These are phyloP conservation scores for Porcisia hertigi DNA, from an alignment of 208 protist genomes.

Conservation along the genomic window DNA sequence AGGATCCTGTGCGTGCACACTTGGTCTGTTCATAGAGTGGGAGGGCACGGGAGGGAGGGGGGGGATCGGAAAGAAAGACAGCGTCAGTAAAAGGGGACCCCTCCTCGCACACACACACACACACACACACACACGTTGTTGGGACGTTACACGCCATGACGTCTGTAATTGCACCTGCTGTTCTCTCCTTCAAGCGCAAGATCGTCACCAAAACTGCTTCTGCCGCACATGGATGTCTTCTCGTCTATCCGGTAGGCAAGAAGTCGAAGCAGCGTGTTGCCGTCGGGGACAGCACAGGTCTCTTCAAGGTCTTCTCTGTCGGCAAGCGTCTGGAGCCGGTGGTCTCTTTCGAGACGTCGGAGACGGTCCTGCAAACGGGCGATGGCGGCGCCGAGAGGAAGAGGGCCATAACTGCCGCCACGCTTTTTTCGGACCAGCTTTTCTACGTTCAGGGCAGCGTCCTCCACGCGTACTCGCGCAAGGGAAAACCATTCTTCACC, in stretches of 20 bases:
- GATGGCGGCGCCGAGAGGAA: conserved; percentile 11
- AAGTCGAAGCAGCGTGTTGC: conserved; percentile 77
- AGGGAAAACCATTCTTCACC: conserved; percentile 83
- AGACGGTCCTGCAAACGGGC: conserved; percentile 24
- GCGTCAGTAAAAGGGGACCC: neutral
- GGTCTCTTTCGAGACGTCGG: conserved; percentile 49
- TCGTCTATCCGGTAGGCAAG: conserved; percentile 75
- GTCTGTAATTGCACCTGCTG: neutral
- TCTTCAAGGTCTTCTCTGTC: conserved; percentile 59
- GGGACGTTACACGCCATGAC: conserved; percentile 1
- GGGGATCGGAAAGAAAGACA: neutral
- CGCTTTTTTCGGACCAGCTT: conserved; percentile 77
- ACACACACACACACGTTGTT: neutral
- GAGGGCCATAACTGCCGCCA: conserved; percentile 56
- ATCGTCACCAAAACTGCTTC: conserved; percentile 44
- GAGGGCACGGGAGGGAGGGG: too few species aligned
- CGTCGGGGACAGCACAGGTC: conserved; percentile 68
- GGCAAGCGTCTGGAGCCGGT: conserved; percentile 52
- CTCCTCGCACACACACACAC: too few species aligned
- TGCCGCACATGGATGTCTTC: conserved; percentile 53
- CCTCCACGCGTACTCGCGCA: conserved; percentile 80
- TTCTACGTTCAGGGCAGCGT: conserved; percentile 78
- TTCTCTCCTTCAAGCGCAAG: conserved; percentile 34
- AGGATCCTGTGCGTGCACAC: neutral
- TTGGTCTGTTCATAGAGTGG: neutral